Base-by-base conservation (phyloP, 2,329 filamentous ascomycete species). In the Alternaria arborescens region DNA sequence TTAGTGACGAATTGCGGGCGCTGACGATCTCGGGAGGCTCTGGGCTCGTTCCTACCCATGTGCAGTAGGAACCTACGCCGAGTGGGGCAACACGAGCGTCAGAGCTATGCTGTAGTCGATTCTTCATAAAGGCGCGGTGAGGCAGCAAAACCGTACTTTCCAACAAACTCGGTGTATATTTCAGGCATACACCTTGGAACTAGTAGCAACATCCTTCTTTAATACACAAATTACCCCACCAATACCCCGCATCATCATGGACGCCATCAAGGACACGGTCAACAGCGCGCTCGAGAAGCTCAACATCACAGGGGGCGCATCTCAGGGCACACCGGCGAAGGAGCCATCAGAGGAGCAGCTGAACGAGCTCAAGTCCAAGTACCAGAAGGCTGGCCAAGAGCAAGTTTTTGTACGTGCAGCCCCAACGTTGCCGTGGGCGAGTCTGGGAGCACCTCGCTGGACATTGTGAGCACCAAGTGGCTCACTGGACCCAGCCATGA, bases 371-470 rank as follows among this genome's bases (percentile, higher is more conserved):
- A 87, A 87, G 79, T 82, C 89, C 66, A 91, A 90, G 77, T 97
- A 94, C 82, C 83, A 86, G 64, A 85, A 89, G 69, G 91, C 91
- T 48, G 87, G 86, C 32, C 93, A 97, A 80, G 90, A 87, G 58
- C 93, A 97, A 68, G 91, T 96, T 66, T 93, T 96, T 75, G 85
- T 65, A 58, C 8, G 53, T 58, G 44, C 22, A 41, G 30, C 40
- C 41, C 32, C 28, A 24, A 16, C 16, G 41, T 46, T 18, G 40
- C 8, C 28, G 28, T 43, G 8, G 40, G 16, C n/a, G 44, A 18
- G 20, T 38, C 28, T 42, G 18, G 51, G 42, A 59, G 52, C 52
- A 59, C 52, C 42, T 54, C 42, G 24, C 24, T 47, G 50, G 50
- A 47, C 42, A 47, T 46, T 26, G 32, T 58, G 41, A 32, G 50